Evolutionary conservation across 169 alveolate species (phyloP).

Genomic region (Condylostoma magnum): DNA sequence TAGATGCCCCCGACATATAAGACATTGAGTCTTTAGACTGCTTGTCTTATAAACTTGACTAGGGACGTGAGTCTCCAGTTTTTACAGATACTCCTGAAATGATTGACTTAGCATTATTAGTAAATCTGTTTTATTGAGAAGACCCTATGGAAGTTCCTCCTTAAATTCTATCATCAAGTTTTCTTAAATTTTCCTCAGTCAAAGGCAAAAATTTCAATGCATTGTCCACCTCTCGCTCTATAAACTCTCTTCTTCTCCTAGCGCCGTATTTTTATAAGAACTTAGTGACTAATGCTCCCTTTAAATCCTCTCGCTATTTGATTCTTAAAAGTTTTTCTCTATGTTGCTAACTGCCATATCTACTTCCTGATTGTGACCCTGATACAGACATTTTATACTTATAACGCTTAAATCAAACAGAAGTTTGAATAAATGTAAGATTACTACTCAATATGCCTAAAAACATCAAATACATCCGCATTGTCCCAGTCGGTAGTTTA

Average conservation of each 20-base stretch:
- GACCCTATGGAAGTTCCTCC: constrained; percentile 28
- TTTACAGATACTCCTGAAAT: constrained; percentile 25
- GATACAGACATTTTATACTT: constrained; percentile 25
- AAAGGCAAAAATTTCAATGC: constrained; percentile 35
- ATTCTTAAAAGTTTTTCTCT: constrained; percentile 38
- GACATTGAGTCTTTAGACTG: background rate
- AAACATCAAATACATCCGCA: constrained; percentile 14
- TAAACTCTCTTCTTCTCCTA: background rate
- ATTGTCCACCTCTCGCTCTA: constrained; percentile 43
- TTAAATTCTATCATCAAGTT: constrained; percentile 39
- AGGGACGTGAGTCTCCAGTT: constrained; percentile 11
- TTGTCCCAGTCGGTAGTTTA: background rate
- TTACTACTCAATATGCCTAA: background rate
- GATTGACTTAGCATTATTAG: background rate
- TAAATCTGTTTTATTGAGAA: background rate
- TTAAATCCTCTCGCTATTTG: constrained; percentile 44
- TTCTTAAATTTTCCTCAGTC: constrained; percentile 48
- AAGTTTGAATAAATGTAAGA: too few relatives aligned
- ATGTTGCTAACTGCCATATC: background rate
- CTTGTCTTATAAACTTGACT: background rate
- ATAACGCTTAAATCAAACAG: too few relatives aligned
- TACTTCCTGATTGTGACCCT: constrained; percentile 5
- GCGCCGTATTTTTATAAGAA: constrained; percentile 47
- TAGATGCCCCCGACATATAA: constrained; percentile 42
- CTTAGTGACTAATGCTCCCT: constrained; percentile 45